phyloP scores from a whole-genome alignment of 495 filamentous ascomycete genomes.

The Aspergillus olivimuriae region DNA sequence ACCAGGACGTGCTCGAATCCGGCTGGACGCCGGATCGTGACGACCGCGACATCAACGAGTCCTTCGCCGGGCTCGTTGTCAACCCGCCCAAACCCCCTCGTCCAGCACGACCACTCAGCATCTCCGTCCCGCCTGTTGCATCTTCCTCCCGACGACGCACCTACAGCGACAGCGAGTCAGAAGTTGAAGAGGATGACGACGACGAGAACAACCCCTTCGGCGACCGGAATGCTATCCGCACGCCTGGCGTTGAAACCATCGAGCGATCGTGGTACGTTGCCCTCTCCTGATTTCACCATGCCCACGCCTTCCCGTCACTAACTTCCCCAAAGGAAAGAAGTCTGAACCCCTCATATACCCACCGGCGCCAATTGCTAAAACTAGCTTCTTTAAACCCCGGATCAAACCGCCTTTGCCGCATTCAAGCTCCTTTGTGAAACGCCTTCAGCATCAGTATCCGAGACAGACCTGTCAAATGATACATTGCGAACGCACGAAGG shows the following conservation, averaged over 20 bases:
- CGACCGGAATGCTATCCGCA: conserved; percentile 66
- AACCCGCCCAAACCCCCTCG: conserved; percentile 39
- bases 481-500: too few species aligned
- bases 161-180: conserved; percentile 37
- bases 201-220: conserved; percentile 74
- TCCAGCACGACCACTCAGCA: conserved; percentile 25
- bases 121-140: conserved; percentile 28
- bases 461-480: too few species aligned
- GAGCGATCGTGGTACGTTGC: conserved; percentile 48
- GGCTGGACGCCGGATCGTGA: conserved; percentile 31
- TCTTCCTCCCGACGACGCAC: conserved; percentile 16
- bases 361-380: too few species aligned
- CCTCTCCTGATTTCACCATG: too few species aligned
- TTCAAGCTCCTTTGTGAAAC: too few species aligned
- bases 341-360: too few species aligned
- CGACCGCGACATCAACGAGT: conserved; percentile 25
- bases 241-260: conserved; percentile 46
- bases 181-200: conserved; percentile 47
- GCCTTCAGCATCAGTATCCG: too few species aligned
- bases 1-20: conserved; percentile 42
- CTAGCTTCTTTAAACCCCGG: too few species aligned
- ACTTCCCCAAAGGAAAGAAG: conserved; percentile 1
- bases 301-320: background rate
- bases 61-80: conserved; percentile 35
- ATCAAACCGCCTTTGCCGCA: too few species aligned